These are phyloP conservation scores for Xylariaceae sp. DNA, from an alignment of 2,329 filamentous ascomycete species.

Conservation along the genomic window DNA sequence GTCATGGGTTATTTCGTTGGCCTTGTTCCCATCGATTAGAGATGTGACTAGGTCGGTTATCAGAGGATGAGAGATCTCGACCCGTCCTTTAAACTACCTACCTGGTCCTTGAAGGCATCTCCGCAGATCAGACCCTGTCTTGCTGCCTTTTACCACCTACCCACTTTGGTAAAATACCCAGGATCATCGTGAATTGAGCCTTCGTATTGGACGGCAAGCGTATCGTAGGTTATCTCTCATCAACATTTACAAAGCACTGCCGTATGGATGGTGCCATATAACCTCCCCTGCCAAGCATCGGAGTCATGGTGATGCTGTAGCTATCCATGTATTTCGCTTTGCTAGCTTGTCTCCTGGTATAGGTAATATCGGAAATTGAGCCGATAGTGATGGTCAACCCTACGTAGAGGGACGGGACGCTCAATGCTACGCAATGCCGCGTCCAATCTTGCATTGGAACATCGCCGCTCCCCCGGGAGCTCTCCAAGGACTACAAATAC, in stretches of 20 bases:
- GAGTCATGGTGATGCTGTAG: conserved; percentile 14
- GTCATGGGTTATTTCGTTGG: background rate
- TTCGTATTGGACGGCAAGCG: background rate
- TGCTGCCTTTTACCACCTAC: background rate
- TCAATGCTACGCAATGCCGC: conserved; percentile 22
- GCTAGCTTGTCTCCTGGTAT: conserved; percentile 21
- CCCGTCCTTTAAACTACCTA: background rate
- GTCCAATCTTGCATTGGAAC: conserved; percentile 22
- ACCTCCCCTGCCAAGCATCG: conserved; percentile 24
- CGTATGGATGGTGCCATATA: background rate
- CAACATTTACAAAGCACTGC: conserved; percentile 20
- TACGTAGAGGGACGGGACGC: conserved; percentile 10
- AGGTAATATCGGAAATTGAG: conserved; percentile 27
- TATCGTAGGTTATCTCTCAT: background rate
- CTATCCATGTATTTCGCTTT: conserved; percentile 17
- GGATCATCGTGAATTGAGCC: conserved; percentile 10
- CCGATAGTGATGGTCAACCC: conserved; percentile 19
- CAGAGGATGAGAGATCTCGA: background rate
- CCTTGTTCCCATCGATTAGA: background rate
- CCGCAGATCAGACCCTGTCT: background rate
- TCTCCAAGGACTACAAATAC: conserved; percentile 26
- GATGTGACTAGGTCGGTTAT: background rate
- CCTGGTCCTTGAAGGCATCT: background rate
- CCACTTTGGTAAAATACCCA: conserved; percentile 3
- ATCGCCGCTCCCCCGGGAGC: conserved; percentile 4